Evolutionary conservation across 345 rosid species (phyloP).

Genomic region (Citrus glauca): DNA sequence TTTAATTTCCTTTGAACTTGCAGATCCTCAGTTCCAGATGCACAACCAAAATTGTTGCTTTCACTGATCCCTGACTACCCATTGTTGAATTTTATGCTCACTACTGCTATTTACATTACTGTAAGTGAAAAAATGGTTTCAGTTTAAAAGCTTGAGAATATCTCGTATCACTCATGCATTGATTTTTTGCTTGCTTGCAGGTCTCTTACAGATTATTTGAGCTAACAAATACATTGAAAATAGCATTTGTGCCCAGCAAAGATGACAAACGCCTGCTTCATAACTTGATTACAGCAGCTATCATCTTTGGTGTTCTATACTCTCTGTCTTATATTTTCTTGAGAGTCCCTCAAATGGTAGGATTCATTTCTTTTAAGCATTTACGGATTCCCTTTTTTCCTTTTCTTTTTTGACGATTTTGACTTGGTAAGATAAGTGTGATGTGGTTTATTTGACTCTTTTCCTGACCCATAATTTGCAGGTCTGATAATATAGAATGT

Average conservation of each 20-base stretch:
- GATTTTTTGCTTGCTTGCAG: constrained; percentile 38
- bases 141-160: not conserved
- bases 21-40: constrained; percentile 89
- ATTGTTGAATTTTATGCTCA: constrained; percentile 87
- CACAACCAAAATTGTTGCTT: constrained; percentile 90
- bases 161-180: not conserved
- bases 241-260: constrained; percentile 79
- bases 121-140: constrained; percentile 42
- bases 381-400: not conserved
- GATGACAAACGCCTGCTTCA: constrained; percentile 71
- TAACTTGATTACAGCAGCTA: constrained; percentile 57
- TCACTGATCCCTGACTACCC: constrained; percentile 89
- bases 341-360: constrained; percentile 78
- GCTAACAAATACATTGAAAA: constrained; percentile 81
- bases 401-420: not conserved
- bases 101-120: constrained; percentile 71
- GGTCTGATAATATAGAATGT: constrained; percentile 17
- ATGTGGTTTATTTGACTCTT: not conserved
- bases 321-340: constrained; percentile 60
- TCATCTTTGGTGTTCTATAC: constrained; percentile 60
- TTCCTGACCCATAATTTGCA: constrained; percentile 14
- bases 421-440: not conserved
- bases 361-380: constrained; percentile 13
- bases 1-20: constrained; percentile 22
- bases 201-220: constrained; percentile 87